Conservation (phyloP, 257 asterid genomes). For the Capsicum rhomboideum region DNA sequence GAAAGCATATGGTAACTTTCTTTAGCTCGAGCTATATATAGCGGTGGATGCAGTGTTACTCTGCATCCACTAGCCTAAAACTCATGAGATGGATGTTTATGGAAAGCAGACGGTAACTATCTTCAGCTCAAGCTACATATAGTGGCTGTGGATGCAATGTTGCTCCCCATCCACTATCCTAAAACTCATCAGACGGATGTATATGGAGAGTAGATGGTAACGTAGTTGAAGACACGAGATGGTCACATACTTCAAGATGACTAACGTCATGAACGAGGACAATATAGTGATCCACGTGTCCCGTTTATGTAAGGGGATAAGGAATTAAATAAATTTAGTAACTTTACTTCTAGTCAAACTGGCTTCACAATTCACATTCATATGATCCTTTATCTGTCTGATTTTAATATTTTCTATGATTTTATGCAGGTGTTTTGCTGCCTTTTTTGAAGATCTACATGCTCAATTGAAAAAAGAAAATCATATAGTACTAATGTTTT, state of each 20-base stretch:
- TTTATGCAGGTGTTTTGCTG: conserved; percentile 51
- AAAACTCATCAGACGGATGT: neutral
- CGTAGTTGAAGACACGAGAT: neutral
- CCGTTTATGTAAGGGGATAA: neutral
- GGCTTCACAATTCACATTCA: neutral
- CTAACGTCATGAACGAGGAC: neutral
- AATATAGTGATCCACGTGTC: neutral
- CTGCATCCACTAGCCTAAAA: neutral
- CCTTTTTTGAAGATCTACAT: conserved; percentile 37
- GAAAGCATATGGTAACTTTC: neutral
- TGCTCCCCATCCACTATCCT: neutral
- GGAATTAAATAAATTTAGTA: neutral
- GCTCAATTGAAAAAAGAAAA: neutral
- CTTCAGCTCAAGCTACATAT: neutral
- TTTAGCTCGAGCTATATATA: neutral
- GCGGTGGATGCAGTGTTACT: neutral
- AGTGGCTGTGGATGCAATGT: neutral
- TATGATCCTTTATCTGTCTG: neutral
- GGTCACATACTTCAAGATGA: neutral
- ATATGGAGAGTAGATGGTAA: neutral
- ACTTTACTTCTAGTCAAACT: neutral
- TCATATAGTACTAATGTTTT: neutral
- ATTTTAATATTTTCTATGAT: neutral
- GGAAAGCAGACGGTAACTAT: neutral
- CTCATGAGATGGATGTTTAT: neutral